These are phyloP conservation scores for Tylopilus subfusipes DNA, from an alignment of 768 basidiomycete genomes.

Conservation along the genomic window DNA sequence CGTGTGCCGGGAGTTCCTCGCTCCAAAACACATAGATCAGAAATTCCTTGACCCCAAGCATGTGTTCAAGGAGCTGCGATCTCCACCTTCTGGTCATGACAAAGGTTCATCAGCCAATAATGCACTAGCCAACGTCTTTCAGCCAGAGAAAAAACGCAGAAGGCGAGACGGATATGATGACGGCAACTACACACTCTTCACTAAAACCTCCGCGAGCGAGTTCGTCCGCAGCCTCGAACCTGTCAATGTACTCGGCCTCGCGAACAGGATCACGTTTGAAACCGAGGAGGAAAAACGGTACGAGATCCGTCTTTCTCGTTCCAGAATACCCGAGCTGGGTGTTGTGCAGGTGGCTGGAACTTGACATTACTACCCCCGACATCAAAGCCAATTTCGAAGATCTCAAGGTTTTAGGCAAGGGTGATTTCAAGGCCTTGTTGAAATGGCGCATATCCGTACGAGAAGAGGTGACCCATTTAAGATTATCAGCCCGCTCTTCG, in stretches of 20 bases:
- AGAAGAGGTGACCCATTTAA: slow-evolving; percentile 60
- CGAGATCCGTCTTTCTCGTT: slow-evolving; percentile 17
- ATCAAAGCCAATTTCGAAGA: slow-evolving; percentile 83
- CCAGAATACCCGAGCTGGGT: slow-evolving; percentile 2
- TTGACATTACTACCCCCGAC: slow-evolving; percentile 73
- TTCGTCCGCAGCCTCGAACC: slow-evolving; percentile 75
- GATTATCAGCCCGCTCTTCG: background rate
- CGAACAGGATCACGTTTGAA: slow-evolving; percentile 73
- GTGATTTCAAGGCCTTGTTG: slow-evolving; percentile 90
- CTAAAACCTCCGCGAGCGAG: slow-evolving; percentile 59
- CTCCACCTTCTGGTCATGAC: slow-evolving; percentile 42
- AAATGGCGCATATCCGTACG: slow-evolving; percentile 89
- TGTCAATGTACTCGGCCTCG: slow-evolving; percentile 69
- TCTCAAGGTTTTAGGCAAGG: slow-evolving; percentile 95
- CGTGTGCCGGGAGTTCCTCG: slow-evolving; percentile 91
- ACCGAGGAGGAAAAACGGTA: slow-evolving; percentile 85
- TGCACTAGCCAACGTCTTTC: slow-evolving; percentile 86
- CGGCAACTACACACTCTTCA: slow-evolving; percentile 89
- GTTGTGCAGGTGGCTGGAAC: slow-evolving; percentile 61
- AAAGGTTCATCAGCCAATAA: slow-evolving; percentile 61
- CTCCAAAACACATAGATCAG: slow-evolving; percentile 93
- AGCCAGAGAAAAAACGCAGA: slow-evolving; percentile 94
- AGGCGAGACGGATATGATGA: slow-evolving; percentile 94
- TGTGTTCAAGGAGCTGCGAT: slow-evolving; percentile 89
- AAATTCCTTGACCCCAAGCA: slow-evolving; percentile 97